Percentiles rank a stretch among this genome's conserved stretches.
phyloP scores from a whole-genome alignment of 2,329 filamentous ascomycete genomes.

The Ophiostoma sp. region DNA sequence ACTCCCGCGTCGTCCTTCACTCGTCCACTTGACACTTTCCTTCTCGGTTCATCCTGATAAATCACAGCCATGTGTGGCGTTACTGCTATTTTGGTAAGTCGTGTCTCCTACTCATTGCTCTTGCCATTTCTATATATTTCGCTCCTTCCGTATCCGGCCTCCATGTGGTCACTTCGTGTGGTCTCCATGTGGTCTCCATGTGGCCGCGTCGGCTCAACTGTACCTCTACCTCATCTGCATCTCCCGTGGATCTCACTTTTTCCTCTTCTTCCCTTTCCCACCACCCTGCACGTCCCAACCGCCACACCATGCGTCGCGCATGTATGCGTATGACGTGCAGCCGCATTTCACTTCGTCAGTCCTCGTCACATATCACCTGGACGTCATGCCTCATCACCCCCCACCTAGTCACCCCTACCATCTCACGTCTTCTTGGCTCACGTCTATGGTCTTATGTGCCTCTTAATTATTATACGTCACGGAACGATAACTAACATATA shows the following conservation, averaged over 20 bases:
- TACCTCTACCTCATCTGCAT: conserved; percentile 4
- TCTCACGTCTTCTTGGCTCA: not conserved
- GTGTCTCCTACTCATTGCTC: conserved; percentile 3
- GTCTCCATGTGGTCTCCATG: not conserved
- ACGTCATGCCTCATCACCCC: not conserved
- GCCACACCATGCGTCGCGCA: not conserved
- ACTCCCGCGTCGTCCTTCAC: not conserved
- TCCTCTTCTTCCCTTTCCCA: not conserved
- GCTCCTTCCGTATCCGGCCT: not conserved
- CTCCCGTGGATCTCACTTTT: not conserved
- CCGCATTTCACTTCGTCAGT: not conserved
- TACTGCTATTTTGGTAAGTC: conserved; percentile 23
- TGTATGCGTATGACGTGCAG: not conserved
- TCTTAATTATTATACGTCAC: not conserved
- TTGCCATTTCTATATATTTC: not conserved
- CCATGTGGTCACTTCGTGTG: not conserved
- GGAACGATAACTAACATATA: not conserved
- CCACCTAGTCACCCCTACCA: not conserved
- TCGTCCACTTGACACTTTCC: not conserved
- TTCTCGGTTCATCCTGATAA: not conserved
- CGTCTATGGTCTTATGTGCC: not conserved
- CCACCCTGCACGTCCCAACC: not conserved
- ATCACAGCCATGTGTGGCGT: conserved; percentile 25
- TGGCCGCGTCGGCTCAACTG: not conserved
- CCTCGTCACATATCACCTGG: not conserved